phyloP scores from a whole-genome alignment of 306 rosid genomes.

The Cyamopsis tetragonoloba region DNA sequence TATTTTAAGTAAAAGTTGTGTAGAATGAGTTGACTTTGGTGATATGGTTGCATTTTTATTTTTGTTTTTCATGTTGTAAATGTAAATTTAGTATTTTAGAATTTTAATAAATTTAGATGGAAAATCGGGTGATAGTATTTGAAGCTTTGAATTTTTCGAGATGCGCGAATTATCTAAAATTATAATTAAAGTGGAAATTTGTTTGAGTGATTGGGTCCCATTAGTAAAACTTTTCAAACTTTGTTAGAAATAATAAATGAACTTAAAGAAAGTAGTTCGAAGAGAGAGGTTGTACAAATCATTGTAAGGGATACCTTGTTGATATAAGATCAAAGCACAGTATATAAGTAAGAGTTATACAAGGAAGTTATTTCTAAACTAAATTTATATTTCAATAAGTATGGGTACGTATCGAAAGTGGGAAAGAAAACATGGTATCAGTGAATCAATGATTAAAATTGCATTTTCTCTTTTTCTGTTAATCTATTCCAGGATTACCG shows the following conservation, averaged over 20 bases:
- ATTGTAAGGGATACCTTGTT: neutral
- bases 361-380: neutral
- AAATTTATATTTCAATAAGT: neutral
- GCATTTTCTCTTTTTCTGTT: neutral
- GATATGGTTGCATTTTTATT: too few relatives aligned
- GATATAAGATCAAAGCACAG: neutral
- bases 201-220: neutral
- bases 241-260: neutral
- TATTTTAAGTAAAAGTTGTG: neutral
- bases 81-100: neutral
- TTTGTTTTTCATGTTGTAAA: too few relatives aligned
- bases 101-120: neutral
- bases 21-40: neutral
- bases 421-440: neutral
- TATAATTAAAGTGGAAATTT: neutral
- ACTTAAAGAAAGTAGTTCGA: neutral
- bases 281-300: neutral
- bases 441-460: neutral
- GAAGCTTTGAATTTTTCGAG: neutral
- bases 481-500: neutral
- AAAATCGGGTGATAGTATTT: neutral
- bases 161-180: neutral
- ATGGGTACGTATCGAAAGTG: too few relatives aligned
- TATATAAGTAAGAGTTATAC: neutral
- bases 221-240: neutral